Evolutionary conservation across 1,139 yeast genomes (phyloP).

Genomic region (Pichia sp.): DNA sequence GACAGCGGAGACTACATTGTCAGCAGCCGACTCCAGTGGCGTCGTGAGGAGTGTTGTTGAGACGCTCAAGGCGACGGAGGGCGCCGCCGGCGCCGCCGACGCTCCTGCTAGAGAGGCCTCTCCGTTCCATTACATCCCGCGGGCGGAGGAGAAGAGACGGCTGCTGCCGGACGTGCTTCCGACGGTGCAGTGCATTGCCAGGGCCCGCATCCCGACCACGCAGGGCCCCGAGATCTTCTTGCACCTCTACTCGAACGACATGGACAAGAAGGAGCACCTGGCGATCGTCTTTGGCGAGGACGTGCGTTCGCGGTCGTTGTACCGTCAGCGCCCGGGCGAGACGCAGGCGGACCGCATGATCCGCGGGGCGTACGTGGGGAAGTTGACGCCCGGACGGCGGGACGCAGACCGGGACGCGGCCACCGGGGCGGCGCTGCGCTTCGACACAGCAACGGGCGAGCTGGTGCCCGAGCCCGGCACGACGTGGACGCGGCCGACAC

Average conservation of each 20-base stretch:
- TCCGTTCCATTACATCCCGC: conserved; percentile 12
- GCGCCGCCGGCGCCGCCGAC: too few species aligned
- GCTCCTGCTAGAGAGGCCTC: background rate
- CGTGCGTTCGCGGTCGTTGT: conserved; percentile 72
- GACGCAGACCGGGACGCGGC: conserved; percentile 60
- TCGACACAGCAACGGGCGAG: conserved; percentile 45
- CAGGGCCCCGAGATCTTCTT: conserved; percentile 88
- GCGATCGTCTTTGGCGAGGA: conserved; percentile 97
- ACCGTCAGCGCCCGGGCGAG: conserved; percentile 53
- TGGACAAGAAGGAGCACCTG: conserved; percentile 89
- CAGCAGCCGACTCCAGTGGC: too few species aligned
- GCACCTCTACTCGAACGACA: conserved; percentile 80
- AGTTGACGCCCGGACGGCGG: conserved; percentile 77
- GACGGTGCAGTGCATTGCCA: conserved; percentile 76
- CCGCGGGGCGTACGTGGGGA: conserved; percentile 93
- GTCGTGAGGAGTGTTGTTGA: too few species aligned
- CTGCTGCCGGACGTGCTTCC: conserved; percentile 49
- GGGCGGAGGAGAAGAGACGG: conserved; percentile 30
- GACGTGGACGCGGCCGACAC: conserved; percentile 23
- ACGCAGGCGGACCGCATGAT: conserved; percentile 93
- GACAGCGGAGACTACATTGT: too few species aligned
- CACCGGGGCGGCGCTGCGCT: conserved; percentile 40
- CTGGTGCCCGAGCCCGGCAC: conserved; percentile 40
- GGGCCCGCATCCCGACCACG: conserved; percentile 93
- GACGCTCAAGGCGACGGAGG: too few species aligned